phyloP scores from a whole-genome alignment of 106 monocot genomes.

The Agapanthus africanus region DNA sequence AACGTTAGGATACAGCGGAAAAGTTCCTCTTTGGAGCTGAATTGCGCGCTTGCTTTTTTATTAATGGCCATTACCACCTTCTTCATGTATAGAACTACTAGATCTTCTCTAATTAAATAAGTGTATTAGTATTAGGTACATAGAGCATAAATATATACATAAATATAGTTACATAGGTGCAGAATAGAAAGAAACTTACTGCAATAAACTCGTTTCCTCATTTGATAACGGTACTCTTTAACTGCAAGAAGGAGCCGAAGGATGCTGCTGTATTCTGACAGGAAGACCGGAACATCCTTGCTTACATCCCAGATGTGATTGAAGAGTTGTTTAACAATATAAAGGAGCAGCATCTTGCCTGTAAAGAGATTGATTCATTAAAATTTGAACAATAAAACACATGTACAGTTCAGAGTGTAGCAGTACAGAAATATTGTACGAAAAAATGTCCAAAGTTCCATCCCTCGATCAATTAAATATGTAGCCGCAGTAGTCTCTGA shows the following conservation, averaged over 20 bases:
- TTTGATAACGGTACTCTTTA: slow-evolving; percentile 71
- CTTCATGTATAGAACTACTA: slow-evolving; percentile 55
- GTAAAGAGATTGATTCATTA: too few species aligned
- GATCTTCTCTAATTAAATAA: too few species aligned
- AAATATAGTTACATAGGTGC: not conserved
- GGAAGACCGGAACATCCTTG: slow-evolving; percentile 48
- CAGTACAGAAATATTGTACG: not conserved
- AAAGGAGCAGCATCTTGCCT: slow-evolving; percentile 52
- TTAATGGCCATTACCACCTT: slow-evolving; percentile 30
- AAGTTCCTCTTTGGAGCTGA: slow-evolving; percentile 63
- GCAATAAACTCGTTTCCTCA: slow-evolving; percentile 56
- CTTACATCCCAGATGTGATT: slow-evolving; percentile 70
- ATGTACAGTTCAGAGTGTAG: too few species aligned
- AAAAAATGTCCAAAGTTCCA: not conserved
- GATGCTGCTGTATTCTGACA: slow-evolving; percentile 66
- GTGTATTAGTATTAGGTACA: not conserved
- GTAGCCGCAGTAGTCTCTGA: not conserved
- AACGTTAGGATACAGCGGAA: slow-evolving; percentile 63
- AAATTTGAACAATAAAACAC: too few species aligned
- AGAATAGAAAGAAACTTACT: slow-evolving; percentile 35
- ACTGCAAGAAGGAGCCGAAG: slow-evolving; percentile 58
- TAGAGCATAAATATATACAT: not conserved
- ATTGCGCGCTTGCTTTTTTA: slow-evolving; percentile 22
- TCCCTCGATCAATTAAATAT: not conserved
- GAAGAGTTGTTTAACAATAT: slow-evolving; percentile 61